These are phyloP conservation scores for Russula sp. DNA, from an alignment of 768 basidiomycete species.

Conservation along the genomic window DNA sequence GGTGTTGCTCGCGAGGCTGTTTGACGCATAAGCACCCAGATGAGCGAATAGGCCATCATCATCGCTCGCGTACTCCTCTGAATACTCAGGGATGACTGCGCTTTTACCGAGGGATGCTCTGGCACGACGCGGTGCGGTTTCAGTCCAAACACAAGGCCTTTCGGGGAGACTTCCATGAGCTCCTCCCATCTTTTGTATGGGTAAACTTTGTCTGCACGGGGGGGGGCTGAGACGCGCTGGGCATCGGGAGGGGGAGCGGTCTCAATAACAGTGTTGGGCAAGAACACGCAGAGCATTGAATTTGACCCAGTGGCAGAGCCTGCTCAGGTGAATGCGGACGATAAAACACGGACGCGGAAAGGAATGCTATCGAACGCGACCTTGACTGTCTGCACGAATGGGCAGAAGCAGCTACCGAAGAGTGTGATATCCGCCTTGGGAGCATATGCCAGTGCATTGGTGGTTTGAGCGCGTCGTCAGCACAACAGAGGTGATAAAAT, in stretches of 20 bases:
- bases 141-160: slow-evolving; percentile 72
- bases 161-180: slow-evolving; percentile 72
- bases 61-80: slow-evolving; percentile 56
- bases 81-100: slow-evolving; percentile 69
- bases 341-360: slow-evolving; percentile 48
- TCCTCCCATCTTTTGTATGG: slow-evolving; percentile 78
- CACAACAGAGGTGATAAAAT: slow-evolving; percentile 26
- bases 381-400: slow-evolving; percentile 82
- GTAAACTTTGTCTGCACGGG: slow-evolving; percentile 61
- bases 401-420: slow-evolving; percentile 71
- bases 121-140: slow-evolving; percentile 48
- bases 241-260: too few relatives aligned
- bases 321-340: too few relatives aligned
- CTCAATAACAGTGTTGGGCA: neutral
- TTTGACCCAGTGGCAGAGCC: too few relatives aligned
- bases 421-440: slow-evolving; percentile 51
- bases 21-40: neutral
- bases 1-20: neutral
- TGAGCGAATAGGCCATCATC: neutral
- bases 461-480: slow-evolving; percentile 54
- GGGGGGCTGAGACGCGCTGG: too few relatives aligned
- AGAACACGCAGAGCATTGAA: too few relatives aligned
- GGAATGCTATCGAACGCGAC: slow-evolving; percentile 62
- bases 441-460: slow-evolving; percentile 37
- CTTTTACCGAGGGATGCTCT: slow-evolving; percentile 67